phyloP scores from a whole-genome alignment of 805 yeast genomes.

The Nakazawaea anatomiae region DNA sequence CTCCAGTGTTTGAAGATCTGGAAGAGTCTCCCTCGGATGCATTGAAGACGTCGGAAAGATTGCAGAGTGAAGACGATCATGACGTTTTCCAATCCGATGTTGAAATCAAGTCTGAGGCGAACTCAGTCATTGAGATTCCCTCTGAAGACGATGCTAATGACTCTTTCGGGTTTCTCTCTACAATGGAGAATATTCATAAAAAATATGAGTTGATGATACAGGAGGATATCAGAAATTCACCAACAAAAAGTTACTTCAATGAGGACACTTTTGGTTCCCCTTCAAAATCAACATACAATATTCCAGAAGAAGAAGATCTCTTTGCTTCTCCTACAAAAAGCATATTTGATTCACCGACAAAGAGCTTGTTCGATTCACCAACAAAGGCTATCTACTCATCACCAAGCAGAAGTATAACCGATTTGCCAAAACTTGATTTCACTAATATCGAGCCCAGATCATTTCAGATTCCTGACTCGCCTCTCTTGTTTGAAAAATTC shows the following conservation, averaged over 20 bases:
- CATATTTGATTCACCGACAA: not conserved
- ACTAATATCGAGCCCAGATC: not conserved
- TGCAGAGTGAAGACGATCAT: not conserved
- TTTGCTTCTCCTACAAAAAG: not conserved
- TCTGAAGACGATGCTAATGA: not conserved
- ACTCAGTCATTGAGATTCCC: not conserved
- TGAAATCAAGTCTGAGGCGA: constrained; percentile 6
- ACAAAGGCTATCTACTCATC: not conserved
- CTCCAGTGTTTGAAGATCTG: not conserved
- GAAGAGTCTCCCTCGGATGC: not conserved
- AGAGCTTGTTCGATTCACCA: not conserved
- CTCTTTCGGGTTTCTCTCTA: not conserved
- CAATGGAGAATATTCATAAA: constrained; percentile 21
- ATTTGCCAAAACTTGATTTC: not conserved
- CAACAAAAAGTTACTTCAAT: not conserved
- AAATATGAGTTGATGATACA: constrained; percentile 19
- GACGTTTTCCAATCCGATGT: constrained; percentile 7
- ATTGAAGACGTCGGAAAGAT: not conserved
- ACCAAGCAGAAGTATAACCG: not conserved
- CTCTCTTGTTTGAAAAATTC: not conserved
- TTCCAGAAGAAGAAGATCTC: not conserved
- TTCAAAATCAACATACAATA: no score
- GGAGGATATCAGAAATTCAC: constrained; percentile 7
- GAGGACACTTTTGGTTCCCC: no score
- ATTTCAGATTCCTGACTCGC: not conserved